These are phyloP conservation scores for Schizophyllum commune DNA, from an alignment of 1,284 basidiomycete genomes.

Conservation along the genomic window DNA sequence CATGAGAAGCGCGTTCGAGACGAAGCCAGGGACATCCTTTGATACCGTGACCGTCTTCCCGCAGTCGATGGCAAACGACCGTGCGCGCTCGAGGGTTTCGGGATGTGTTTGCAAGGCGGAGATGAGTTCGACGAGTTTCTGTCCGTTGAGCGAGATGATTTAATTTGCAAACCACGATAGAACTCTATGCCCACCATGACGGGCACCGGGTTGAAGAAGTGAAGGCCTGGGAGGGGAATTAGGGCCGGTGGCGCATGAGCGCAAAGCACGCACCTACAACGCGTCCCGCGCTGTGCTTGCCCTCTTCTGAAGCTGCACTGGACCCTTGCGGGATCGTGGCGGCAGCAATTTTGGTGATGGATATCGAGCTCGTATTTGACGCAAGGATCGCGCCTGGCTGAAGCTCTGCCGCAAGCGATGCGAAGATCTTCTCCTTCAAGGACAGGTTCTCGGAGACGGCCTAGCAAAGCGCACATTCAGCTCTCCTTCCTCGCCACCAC, in stretches of 20 bases:
- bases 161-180: neutral
- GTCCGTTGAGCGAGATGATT: slow-evolving; percentile 7
- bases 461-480: slow-evolving; percentile 27
- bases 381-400: slow-evolving; percentile 79
- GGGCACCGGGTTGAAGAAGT: slow-evolving; percentile 95
- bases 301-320: slow-evolving; percentile 52
- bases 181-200: too few relatives aligned
- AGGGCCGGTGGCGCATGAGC: slow-evolving; percentile 2
- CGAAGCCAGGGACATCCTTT: slow-evolving; percentile 87
- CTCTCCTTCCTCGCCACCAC: neutral
- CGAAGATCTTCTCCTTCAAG: slow-evolving; percentile 79
- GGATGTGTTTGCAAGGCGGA: slow-evolving; percentile 85
- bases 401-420: slow-evolving; percentile 59
- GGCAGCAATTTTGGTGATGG: slow-evolving; percentile 89
- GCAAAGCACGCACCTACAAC: slow-evolving; percentile 57
- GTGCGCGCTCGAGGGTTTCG: slow-evolving; percentile 71
- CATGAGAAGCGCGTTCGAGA: slow-evolving; percentile 84
- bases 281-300: slow-evolving; percentile 53
- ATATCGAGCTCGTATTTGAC: slow-evolving; percentile 92
- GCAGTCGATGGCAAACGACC: slow-evolving; percentile 80
- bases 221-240: slow-evolving; percentile 49
- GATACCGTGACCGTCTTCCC: slow-evolving; percentile 90
- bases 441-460: slow-evolving; percentile 85
- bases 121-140: slow-evolving; percentile 92
- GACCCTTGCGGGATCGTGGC: slow-evolving; percentile 55